A percentile compares a stretch with the other conserved stretches of the same genome.
phyloP scores from a whole-genome alignment of 306 rosid genomes.

The Glycine soja region DNA sequence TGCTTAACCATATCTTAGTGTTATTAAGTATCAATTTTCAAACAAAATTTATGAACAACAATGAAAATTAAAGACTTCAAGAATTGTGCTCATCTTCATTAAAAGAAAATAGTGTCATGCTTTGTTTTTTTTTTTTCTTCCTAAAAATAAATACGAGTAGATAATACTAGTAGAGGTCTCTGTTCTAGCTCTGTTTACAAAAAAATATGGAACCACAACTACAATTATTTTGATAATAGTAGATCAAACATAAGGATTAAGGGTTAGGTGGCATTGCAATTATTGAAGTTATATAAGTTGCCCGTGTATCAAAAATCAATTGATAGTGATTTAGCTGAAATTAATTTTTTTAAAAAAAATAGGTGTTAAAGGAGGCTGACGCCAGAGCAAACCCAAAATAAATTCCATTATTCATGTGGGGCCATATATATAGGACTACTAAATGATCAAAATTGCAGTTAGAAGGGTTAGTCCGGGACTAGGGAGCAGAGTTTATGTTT shows the following conservation, averaged over 20 bases:
- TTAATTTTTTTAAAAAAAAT: not conserved
- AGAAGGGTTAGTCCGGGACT: not conserved
- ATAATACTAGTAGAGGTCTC: too few species aligned
- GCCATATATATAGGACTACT: not conserved
- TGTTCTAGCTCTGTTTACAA: not conserved
- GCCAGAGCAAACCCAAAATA: not conserved
- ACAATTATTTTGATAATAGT: not conserved
- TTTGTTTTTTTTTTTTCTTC: not conserved
- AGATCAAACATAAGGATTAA: not conserved
- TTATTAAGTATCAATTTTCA: too few species aligned
- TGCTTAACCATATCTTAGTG: not conserved
- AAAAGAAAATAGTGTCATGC: not conserved
- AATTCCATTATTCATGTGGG: not conserved
- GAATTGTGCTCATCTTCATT: not conserved
- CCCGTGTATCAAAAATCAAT: too few species aligned
- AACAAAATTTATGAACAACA: not conserved
- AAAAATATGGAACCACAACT: not conserved
- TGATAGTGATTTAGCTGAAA: too few species aligned
- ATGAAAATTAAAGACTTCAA: not conserved
- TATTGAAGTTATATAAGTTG: too few species aligned
- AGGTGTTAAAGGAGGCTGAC: not conserved
- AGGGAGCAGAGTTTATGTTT: not conserved
- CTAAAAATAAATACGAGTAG: too few species aligned
- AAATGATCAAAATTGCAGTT: not conserved
- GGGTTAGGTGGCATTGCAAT: conserved; percentile 6